Base-by-base conservation (phyloP, 2,329 filamentous ascomycete species). In the Claviceps quebecensis region DNA sequence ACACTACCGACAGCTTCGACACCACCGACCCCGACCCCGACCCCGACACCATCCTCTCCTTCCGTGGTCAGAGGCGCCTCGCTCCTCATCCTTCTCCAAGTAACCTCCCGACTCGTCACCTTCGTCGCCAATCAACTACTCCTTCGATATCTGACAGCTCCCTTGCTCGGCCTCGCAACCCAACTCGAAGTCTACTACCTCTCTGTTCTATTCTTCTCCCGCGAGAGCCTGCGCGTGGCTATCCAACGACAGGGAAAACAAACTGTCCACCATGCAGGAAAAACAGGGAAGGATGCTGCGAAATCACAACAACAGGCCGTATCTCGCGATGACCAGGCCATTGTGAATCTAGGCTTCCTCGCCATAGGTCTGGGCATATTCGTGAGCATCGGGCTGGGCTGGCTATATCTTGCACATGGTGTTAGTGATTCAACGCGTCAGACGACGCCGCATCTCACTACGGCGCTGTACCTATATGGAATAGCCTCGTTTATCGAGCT, bases 181-280 rank as follows among this genome's bases (percentile, higher is more conserved):
- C 93, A 96, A 65, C 77, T 98, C 3, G 93, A 98, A 61, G 81
- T 97, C 1, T 96, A 90, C 66, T 90, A 91, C 54, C 84, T 95
- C 45, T 88, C 89, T 0, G 83, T 94, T n/a, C 76, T 98, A 0
- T 96, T 95, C 67, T 97, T 98, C 62, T 86, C 93, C 0, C 79
- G 93, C 40, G 93, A 98, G 68, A 91, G 86, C 60, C 71, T 97
- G 47, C 84, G 93, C 16, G 84, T 95, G n/a, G 89, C 91, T 26
- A 80, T 95, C 38, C 91, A 97, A 68, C 78, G 93, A 49, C 86
- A 90, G 58, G 56, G 58, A 57, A 4, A 16, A 14, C 53, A 56
- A 3, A 19, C 34, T 19, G 43, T 46, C 16, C 45, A 3, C 45
- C 34, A 11, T 14, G 45, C 45, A 9, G 37, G 11, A 13, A 36